Base-by-base conservation (phyloP, 805 yeast genomes). In the Monosporozyma solicola region DNA sequence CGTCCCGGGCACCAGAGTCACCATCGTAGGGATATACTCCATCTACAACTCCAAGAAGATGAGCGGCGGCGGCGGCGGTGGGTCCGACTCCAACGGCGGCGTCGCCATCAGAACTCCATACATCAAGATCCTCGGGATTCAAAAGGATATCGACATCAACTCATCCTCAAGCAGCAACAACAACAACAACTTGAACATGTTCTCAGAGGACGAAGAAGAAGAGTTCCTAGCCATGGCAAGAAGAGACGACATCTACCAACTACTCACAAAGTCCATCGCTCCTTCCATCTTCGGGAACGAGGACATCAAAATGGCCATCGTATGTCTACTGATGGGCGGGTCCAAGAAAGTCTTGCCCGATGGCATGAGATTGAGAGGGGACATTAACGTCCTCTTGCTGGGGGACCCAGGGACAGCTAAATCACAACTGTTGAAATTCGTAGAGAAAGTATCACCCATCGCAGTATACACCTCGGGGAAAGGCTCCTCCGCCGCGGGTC, bases 351-450 rank as follows among this genome's bases (percentile, higher is more conserved):
- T 90, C 3, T 73, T 94, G 53, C 98, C 98, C 0, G 99, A 94
- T 71, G 96, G 97, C 15, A 87, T 91, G 92, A 77, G 97, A 64
- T 78, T 94, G 53, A 83, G 99, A 75, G 99, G 99, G 61, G 99
- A 94, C 68, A 88, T 94, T 63, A 94, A 94, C 65, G 97, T 94
- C 10, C 75, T 94, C 50, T 69, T 94, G 49, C 75, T 95, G 39
- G 99, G 99, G 72, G 99, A 94, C 65, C 99, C 99, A 25, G 99
- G 99, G 74, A 94, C 99, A 22, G 98, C 99, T 50, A 94, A 94
- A 69, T 94, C 99, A 10, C 99, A 94, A 74, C 73, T 94, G 57
- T 77, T 94, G 63, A 94, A 94, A 69, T 94, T 92, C 60, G 98
- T 90, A 20, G 98, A 94, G 67, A 91, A 92, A 65, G 90, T 87